phyloP scores from a whole-genome alignment of 371 early-diverging fungal species.

The Phascolomyces articulosus region DNA sequence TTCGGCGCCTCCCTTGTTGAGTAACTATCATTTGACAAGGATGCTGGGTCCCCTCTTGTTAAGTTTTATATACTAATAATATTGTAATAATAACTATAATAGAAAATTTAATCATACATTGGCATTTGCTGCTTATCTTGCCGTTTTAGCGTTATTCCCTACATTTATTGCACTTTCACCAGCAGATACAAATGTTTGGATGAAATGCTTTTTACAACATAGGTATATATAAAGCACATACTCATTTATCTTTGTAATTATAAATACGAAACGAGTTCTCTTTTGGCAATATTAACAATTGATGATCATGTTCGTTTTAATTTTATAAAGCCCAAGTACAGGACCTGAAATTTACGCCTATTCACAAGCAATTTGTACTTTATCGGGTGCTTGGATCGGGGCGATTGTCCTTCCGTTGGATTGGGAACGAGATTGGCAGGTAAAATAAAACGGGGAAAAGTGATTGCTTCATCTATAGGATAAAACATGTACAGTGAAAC shows the following conservation, averaged over 20 bases:
- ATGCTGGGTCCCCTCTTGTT: too few species aligned
- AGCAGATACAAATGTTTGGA: conserved; percentile 23
- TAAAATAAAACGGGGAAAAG: conserved; percentile 7
- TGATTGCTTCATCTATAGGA: too few species aligned
- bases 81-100: too few species aligned
- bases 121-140: conserved; percentile 43
- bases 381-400: conserved; percentile 56
- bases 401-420: conserved; percentile 54
- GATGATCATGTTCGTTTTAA: too few species aligned
- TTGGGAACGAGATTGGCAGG: conserved; percentile 58
- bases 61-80: not conserved
- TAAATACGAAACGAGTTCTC: too few species aligned
- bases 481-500: too few species aligned
- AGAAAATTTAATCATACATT: conserved; percentile 42
- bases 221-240: too few species aligned
- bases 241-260: too few species aligned
- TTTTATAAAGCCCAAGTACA: conserved; percentile 46
- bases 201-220: conserved; percentile 46
- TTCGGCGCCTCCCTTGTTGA: conserved; percentile 48
- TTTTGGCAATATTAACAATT: too few species aligned
- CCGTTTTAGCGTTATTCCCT: conserved; percentile 39
- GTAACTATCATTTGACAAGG: too few species aligned
- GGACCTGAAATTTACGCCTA: conserved; percentile 48
- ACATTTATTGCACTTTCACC: conserved; percentile 32
- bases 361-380: conserved; percentile 41